Evolutionary conservation across 2,329 filamentous ascomycete genomes (phyloP), one percentile per base, ranked within the genome.

Genomic region (Cordyceps fumosorosea): DNA sequence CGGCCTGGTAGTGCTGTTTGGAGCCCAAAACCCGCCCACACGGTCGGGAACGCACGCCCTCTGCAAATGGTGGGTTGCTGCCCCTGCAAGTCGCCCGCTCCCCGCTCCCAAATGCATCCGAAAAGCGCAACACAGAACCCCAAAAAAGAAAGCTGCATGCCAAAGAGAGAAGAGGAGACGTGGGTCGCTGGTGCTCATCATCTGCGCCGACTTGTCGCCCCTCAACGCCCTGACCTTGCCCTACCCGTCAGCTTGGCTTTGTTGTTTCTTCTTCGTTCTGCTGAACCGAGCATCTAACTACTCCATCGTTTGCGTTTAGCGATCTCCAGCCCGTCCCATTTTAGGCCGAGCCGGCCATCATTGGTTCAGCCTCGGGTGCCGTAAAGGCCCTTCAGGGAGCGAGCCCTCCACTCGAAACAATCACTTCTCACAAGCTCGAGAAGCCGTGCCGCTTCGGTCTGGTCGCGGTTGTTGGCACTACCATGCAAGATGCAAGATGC

Each of bases 41-140:
- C 51, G 32, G 62, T 63, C 56, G 62, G 62, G 62, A 63, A 60
- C 62, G 44, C 42, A 62, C 22, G 22, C 59, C 59, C 45, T 50
- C 45, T 59, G 34, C 56, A 51, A 56, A 60, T 45, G 57, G 57
- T 34, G 56, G 57, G 37, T 37, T 51, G 40, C 16, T 44, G 40
- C 48, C 57, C 57, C 57, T 60, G 48, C 57, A 60, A 60, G 57
- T 60, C 40, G 57, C n/a, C 57, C 50, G 48, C 57, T 60, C 50
- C 57, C 57, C 50, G 57, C 50, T 44, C 56, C 50, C 51, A 20
- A 54, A 47, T 54, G 57, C 50, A 47, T 60, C 57, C 57, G 57
- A 56, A 62, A 62, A 62, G 60, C 60, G 60, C 60, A 62, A 62
- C 52, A 50, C 45, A 56, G 59, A 62, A 52, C 60, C 60, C 53